Base-by-base conservation (phyloP, 2,329 filamentous ascomycete species). In the Elsinoe fawcettii region DNA sequence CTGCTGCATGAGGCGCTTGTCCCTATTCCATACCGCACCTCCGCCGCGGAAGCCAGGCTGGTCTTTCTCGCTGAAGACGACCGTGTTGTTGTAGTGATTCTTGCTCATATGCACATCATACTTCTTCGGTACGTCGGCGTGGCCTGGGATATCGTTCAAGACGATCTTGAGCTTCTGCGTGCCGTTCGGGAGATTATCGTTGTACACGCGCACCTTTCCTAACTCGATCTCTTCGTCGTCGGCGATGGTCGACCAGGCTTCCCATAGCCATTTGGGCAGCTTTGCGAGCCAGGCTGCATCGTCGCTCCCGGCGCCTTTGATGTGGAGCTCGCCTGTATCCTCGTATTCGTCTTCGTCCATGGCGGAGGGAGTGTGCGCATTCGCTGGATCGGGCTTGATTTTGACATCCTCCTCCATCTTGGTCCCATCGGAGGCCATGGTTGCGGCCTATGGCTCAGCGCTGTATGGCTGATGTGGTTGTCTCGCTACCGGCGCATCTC, bases 41-140 rank as follows among this genome's bases (percentile, higher is more conserved):
- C 58, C 51, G n/a, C 55, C 34, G 60, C 79, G 79, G 73, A 84
- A 90, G 36, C 88, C 88, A 0, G 90, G 88, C 20, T 96, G 80
- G 66, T 97, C 90, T 70, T 95, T 90, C 73, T 99, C 93, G 39
- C 87, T 90, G 68, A 99, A 99, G 58, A 97, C 77, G 69, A 87
- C 95, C 18, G 90, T 93, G 71, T 96, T 96, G 66, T 82, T 83
- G 32, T 92, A 83, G n/a, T 81, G 73, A 41, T 76, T 69, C 39
- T 83, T 80, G 22, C 81, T 84, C 47, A 90, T 78, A 47, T 90
- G 84, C 58, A 97, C 75, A 63, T 89, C 82, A 73, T 96, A 99
- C 67, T 95, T 90, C 67, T 89, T 89, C 9, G 91, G 90, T n/a
- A 96, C 78, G 4, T 79, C 74, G 63, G 86, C 80, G 68, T 95